Percentiles rank a stretch among this genome's conserved stretches.
phyloP scores from a whole-genome alignment of 1,284 basidiomycete genomes.

The Cerrena zonata region DNA sequence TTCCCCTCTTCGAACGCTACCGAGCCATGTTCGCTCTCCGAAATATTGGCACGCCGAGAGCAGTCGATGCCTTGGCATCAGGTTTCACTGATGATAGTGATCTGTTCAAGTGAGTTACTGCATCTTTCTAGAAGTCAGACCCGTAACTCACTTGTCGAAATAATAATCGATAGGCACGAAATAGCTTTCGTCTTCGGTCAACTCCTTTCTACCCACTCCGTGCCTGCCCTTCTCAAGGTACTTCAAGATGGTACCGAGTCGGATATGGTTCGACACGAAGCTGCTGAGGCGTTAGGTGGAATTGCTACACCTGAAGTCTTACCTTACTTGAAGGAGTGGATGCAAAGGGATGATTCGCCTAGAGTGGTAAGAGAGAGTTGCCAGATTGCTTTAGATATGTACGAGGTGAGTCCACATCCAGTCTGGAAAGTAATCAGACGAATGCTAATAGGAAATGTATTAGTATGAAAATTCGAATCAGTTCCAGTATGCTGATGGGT shows the following conservation, averaged over 20 bases:
- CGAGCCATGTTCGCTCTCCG: conserved; percentile 97
- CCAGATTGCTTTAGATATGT: conserved; percentile 95
- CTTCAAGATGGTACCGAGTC: conserved; percentile 72
- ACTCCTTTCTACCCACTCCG: conserved; percentile 82
- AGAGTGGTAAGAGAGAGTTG: conserved; percentile 93
- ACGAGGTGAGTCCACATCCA: conserved; percentile 75
- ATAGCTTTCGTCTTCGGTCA: conserved; percentile 98
- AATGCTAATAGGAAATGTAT: too few species aligned
- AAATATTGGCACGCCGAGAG: conserved; percentile 76
- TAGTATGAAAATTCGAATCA: conserved; percentile 87
- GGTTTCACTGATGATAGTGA: conserved; percentile 85
- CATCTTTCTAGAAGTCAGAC: too few species aligned
- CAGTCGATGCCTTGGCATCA: conserved; percentile 85
- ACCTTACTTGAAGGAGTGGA: conserved; percentile 82
- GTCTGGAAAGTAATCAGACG: too few species aligned
- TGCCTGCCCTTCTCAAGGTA: conserved; percentile 79
- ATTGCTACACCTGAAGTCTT: conserved; percentile 91
- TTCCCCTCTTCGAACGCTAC: conserved; percentile 89
- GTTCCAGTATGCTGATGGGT: conserved; percentile 75
- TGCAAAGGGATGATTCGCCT: conserved; percentile 72
- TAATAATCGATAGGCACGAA: conserved; percentile 89
- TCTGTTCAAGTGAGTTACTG: conserved; percentile 76
- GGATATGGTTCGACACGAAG: conserved; percentile 98
- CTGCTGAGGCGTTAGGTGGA: conserved; percentile 94
- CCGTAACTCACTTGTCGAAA: too few species aligned